Percentiles rank a stretch among this genome's conserved stretches.
Evolutionary conservation across 75 land plant genomes (phyloP).

Genomic region (Pinus tabuliformis): DNA sequence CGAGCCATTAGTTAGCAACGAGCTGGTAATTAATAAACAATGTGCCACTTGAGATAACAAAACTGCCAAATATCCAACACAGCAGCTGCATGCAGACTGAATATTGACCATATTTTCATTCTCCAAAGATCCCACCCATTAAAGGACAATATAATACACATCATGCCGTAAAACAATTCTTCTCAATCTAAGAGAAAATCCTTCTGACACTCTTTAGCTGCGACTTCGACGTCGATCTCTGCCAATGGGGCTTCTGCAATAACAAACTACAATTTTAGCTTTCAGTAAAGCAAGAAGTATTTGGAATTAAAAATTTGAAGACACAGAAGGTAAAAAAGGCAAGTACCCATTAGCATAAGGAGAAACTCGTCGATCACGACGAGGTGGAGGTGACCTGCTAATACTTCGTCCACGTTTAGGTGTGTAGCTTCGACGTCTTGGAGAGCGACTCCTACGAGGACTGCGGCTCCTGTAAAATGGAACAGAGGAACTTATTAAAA

Average conservation of each 20-base stretch:
- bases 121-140: constrained; percentile 4
- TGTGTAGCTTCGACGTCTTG: constrained; percentile 7
- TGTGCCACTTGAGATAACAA: not conserved
- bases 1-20: constrained; percentile 6
- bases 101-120: not conserved
- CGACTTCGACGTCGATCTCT: not conserved
- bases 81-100: constrained; percentile 2
- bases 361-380: constrained; percentile 1
- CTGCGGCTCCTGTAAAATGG: constrained; percentile 1
- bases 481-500: not conserved
- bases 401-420: constrained; percentile 8
- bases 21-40: constrained; percentile 5
- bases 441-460: constrained; percentile 8
- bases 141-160: not conserved
- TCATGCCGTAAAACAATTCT: constrained; percentile 1
- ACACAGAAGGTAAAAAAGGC: not conserved
- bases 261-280: not conserved
- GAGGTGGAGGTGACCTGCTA: constrained; percentile 6
- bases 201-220: not conserved
- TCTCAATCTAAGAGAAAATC: not conserved
- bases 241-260: constrained; percentile 6
- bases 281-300: not conserved
- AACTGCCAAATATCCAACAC: constrained; percentile 11
- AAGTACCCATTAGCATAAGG: constrained; percentile 10
- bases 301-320: not conserved